A percentile compares a stretch with the other conserved stretches of the same genome.
Conservation (phyloP, 1,139 yeast species). For the Kodamaea arcana region DNA sequence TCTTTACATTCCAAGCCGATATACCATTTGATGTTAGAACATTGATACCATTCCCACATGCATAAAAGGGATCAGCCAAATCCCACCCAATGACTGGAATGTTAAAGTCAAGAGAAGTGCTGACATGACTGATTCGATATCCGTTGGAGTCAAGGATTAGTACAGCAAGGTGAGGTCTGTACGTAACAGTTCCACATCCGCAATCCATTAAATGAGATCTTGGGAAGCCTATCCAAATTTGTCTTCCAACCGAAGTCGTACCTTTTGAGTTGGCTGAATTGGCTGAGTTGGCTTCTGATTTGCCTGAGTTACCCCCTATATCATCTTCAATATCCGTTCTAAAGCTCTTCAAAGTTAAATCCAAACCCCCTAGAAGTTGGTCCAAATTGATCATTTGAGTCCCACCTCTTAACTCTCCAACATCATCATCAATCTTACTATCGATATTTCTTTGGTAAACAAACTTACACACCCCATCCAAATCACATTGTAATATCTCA, state of each 20-base stretch:
- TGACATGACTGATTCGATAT: constrained; percentile 22
- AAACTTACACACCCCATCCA: constrained; percentile 24
- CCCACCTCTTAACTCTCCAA: constrained; percentile 27
- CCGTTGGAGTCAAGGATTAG: constrained; percentile 14
- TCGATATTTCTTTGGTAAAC: constrained; percentile 19
- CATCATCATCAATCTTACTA: constrained; percentile 10
- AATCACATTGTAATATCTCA: constrained; percentile 27
- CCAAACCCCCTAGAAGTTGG: constrained; percentile 7
- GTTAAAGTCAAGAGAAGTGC: constrained; percentile 34
- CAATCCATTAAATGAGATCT: constrained; percentile 23
- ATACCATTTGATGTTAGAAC: constrained; percentile 27
- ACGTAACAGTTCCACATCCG: constrained; percentile 24
- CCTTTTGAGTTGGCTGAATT: not conserved
- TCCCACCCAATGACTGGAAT: constrained; percentile 20
- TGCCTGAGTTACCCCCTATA: too few relatives aligned
- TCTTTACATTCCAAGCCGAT: constrained; percentile 19
- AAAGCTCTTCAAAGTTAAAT: too few relatives aligned
- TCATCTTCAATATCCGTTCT: too few relatives aligned
- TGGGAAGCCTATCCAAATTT: constrained; percentile 25
- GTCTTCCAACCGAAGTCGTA: constrained; percentile 16
- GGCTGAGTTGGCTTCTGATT: not conserved
- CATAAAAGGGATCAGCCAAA: constrained; percentile 11
- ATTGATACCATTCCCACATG: constrained; percentile 15
- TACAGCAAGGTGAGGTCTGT: constrained; percentile 26
- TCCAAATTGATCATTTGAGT: constrained; percentile 20